Base-by-base conservation (phyloP, 305 asterid species). In the Fraxinus xanthoxyloides region DNA sequence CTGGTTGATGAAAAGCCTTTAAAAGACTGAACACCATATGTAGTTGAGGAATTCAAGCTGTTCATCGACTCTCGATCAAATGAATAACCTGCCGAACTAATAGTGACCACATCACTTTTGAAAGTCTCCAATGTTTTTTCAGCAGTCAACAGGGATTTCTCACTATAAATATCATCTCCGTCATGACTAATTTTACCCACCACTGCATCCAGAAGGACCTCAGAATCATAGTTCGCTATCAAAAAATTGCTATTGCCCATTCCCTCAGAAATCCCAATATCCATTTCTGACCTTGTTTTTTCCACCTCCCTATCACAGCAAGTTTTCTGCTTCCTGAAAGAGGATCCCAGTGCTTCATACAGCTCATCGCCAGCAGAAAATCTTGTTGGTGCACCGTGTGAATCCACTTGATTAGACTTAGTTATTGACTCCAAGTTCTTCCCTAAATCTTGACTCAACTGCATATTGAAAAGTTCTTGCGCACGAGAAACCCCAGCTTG, bases 121-220 rank as follows among this genome's bases (percentile, higher is more conserved):
- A 92, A 90, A 83, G 94, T 87, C 63, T 87, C 89, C 12, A 84
- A 82, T 73, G 89, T 82, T 84, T 85, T 91, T 81, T 92, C 97
- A 79, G 95, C 85, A 61, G 93, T 88, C 90, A 87, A 77, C 77
- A 81, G 90, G 81, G 92, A 86, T 80, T 84, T 85, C 76, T 85
- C 88, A 43, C 86, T 89, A 83, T 77, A 88, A 54, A 86, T 79
- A 74, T 84, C 89, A 72, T 80, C 79, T 69, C 86, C 92, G 21
- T 85, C 87, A 24, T 80, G 81, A 85, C 89, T 92, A 78, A 88
- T 86, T 87, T 90, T 92, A 75, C 93, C 98, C 86, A 96, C 95
- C 86, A 96, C 97, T 38, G 98, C 98, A 85, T 96, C 99, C 35
- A 96, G 92, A 85, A 94, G 98, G 86, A 92, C 89, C 80, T 85